Evolutionary conservation across 139 green algal genomes (phyloP).

Genomic region (Volvox reticuliferus): DNA sequence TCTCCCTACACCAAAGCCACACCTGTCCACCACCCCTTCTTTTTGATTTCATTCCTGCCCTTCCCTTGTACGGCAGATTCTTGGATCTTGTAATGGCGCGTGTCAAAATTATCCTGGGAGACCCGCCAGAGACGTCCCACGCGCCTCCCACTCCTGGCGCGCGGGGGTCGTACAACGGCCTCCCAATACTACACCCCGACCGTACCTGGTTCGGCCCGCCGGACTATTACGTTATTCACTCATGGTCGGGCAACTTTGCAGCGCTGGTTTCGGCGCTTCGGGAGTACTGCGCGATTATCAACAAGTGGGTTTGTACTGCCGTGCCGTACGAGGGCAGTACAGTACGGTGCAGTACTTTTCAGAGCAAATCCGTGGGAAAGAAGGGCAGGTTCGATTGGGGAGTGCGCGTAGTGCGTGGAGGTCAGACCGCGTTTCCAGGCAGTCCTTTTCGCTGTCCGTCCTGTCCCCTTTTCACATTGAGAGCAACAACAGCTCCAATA

Average conservation of each 20-base stretch:
- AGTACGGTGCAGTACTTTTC: too few relatives aligned
- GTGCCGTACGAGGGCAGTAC: not conserved
- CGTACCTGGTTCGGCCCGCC: slow-evolving; percentile 13
- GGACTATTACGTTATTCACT: slow-evolving; percentile 28
- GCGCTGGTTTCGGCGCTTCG: slow-evolving; percentile 9
- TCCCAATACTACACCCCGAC: not conserved
- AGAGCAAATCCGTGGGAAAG: too few relatives aligned
- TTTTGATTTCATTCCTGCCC: too few relatives aligned
- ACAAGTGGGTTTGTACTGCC: not conserved
- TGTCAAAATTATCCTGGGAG: not conserved
- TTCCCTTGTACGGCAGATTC: not conserved
- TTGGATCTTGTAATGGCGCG: slow-evolving; percentile 19
- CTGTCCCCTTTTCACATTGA: too few relatives aligned
- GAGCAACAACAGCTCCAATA: too few relatives aligned
- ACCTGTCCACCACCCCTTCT: too few relatives aligned
- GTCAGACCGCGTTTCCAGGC: too few relatives aligned
- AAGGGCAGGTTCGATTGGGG: too few relatives aligned
- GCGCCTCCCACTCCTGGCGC: not conserved
- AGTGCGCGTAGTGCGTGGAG: too few relatives aligned
- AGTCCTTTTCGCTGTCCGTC: too few relatives aligned
- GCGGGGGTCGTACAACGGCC: not conserved
- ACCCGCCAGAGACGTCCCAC: not conserved
- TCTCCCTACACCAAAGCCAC: too few relatives aligned
- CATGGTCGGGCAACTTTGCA: slow-evolving; percentile 13
- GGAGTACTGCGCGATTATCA: not conserved